phyloP scores from a whole-genome alignment of 352 stramenopile species.

The Phytopythium litorale region DNA sequence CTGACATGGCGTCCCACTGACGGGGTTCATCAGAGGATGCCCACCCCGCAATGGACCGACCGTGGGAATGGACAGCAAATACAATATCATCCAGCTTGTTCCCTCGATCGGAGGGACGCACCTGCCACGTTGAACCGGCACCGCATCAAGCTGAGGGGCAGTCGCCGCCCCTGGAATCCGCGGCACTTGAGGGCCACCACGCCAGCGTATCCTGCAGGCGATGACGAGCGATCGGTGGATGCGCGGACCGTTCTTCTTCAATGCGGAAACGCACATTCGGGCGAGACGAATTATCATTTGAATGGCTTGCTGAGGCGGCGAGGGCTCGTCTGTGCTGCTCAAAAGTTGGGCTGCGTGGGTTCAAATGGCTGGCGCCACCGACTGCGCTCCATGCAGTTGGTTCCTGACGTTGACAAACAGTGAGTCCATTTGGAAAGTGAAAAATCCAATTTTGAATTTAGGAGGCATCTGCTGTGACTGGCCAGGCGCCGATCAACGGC shows the following conservation, averaged over 20 bases:
- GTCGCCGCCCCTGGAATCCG: not conserved
- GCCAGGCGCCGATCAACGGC: no score
- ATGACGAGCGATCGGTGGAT: not conserved
- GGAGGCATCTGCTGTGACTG: no score
- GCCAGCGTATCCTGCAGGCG: not conserved
- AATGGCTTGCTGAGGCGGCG: not conserved
- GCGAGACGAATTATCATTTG: not conserved
- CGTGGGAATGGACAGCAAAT: not conserved
- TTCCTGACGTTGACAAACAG: not conserved
- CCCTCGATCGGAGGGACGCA: no score
- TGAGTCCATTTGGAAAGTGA: not conserved
- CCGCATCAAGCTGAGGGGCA: no score
- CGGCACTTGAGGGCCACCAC: no score
- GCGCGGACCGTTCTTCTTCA: not conserved
- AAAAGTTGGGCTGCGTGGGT: not conserved
- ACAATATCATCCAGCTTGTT: not conserved
- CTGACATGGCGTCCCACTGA: not conserved
- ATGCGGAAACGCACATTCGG: not conserved
- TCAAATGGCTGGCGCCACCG: slow-evolving; percentile 3
- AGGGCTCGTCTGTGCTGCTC: not conserved
- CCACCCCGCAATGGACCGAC: not conserved
- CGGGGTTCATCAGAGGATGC: not conserved
- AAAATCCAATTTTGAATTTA: slow-evolving; percentile 9
- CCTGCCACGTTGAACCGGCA: no score
- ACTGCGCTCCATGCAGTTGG: not conserved